Base-by-base conservation (phyloP, 1,284 basidiomycete genomes). In the Marasmius tenuissimus region DNA sequence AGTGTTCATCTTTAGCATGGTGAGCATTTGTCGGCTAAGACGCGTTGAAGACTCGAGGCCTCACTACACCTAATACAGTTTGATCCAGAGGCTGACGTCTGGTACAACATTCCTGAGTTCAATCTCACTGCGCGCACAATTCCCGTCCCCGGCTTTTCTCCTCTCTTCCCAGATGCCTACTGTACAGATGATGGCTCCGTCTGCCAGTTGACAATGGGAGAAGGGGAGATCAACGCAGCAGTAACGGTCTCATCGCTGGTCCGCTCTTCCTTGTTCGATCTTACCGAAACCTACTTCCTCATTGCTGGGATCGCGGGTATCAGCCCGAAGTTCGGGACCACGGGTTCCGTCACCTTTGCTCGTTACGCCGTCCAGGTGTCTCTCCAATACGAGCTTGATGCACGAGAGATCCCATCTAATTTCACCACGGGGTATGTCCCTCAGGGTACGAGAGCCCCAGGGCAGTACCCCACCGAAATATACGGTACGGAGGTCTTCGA, bases 401-500 rank as follows among this genome's bases (percentile, higher is more conserved):
- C 77, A 5, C 71, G 80, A 16, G 76, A 82, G 68, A 76, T 75
- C 52, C 80, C 80, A 2, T 22, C 59, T 11, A 73, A 76, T 63
- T 81, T 77, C 71, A 66, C 72, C 1, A 77, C 77, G 5, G 80
- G 78, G 0, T 81, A 78, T 67, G 74, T 77, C 61, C 68, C 71
- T 7, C 73, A 72, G 40, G 78, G 75, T 0, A 71, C 76, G 4
- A 64, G 49, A 22, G 62, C 63, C 14, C 78, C 78, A 0, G 72
- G 68, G 39, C 45, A 71, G 39, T 75, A 69, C 57, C 73, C 77
- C 1, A 49, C 60, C 14, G 61, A 67, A 27, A 66, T 78, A 38
- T 82, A 83, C 66, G 82, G 82, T 35, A 81, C 80, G 11, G 82
- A 84, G 70, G 75, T 82, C 7, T 83, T 78, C 65, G 78, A 81